Conservation (phyloP, 2,329 filamentous ascomycete species). For the Penicillium sp. region DNA sequence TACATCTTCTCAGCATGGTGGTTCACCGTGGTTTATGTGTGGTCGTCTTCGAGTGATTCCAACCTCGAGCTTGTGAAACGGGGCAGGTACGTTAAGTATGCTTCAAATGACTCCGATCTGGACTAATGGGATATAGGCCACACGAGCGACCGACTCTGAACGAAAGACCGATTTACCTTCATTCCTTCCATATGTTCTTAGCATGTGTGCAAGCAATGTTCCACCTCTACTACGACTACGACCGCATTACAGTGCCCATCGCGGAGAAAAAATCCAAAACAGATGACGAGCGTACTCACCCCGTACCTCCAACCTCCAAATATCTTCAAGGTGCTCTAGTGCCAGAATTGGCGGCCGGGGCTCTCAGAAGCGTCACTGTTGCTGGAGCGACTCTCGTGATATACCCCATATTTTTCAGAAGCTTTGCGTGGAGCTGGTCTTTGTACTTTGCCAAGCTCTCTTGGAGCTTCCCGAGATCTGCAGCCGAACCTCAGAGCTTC, state of each 20-base stretch:
- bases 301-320: conserved; percentile 36
- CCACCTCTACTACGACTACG: conserved; percentile 73
- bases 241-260: conserved; percentile 60
- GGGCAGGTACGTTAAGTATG: conserved; percentile 54
- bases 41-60: conserved; percentile 60
- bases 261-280: conserved; percentile 35
- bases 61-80: conserved; percentile 73
- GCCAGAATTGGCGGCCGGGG: conserved; percentile 33
- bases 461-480: conserved; percentile 72
- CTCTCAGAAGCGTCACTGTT: conserved; percentile 41
- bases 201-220: conserved; percentile 67
- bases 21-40: conserved; percentile 79
- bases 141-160: conserved; percentile 75
- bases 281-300: conserved; percentile 39
- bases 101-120: conserved; percentile 2
- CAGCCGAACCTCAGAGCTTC: conserved; percentile 56
- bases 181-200: conserved; percentile 66
- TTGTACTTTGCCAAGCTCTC: conserved; percentile 70
- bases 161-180: conserved; percentile 80
- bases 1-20: conserved; percentile 76
- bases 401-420: conserved; percentile 64
- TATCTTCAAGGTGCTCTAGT: conserved; percentile 41
- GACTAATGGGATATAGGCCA: conserved; percentile 32
- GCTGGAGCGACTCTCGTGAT: conserved; percentile 53
- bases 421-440: conserved; percentile 66